Evolutionary conservation across 192 early-diverging fungal species (phyloP).

Genomic region (Backusella parvicylindrica): DNA sequence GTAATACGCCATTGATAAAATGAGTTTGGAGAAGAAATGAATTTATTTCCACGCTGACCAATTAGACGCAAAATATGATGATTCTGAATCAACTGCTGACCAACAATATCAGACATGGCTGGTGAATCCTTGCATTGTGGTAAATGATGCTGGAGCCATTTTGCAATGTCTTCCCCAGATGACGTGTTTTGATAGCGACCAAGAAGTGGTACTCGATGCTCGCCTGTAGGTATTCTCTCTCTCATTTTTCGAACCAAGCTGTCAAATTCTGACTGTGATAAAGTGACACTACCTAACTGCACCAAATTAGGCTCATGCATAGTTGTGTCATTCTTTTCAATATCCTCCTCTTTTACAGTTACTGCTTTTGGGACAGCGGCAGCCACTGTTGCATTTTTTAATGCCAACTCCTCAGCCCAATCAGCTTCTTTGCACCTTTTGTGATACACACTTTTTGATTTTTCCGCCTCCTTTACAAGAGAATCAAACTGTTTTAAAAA

Average conservation of each 20-base stretch:
- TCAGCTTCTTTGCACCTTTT: conserved; percentile 60
- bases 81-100: conserved; percentile 63
- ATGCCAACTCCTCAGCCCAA: conserved; percentile 50
- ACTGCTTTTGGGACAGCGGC: background rate
- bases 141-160: conserved; percentile 68
- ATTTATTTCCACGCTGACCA: conserved; percentile 66
- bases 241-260: conserved; percentile 46
- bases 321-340: background rate
- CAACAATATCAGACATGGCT: conserved; percentile 61
- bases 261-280: conserved; percentile 22
- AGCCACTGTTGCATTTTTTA: background rate
- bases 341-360: background rate
- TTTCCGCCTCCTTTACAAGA: conserved; percentile 42
- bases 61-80: conserved; percentile 60
- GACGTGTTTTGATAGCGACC: conserved; percentile 60
- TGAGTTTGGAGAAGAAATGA: conserved; percentile 52
- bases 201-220: conserved; percentile 66
- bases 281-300: conserved; percentile 4
- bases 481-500: conserved; percentile 47
- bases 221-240: conserved; percentile 53
- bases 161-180: conserved; percentile 61
- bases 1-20: conserved; percentile 73
- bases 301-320: background rate
- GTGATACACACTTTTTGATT: conserved; percentile 37
- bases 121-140: conserved; percentile 54